Percentiles rank a stretch among this genome's conserved stretches.
These are phyloP conservation scores for Microthlaspi erraticum DNA, from an alignment of 345 rosid species.

Conservation along the genomic window DNA sequence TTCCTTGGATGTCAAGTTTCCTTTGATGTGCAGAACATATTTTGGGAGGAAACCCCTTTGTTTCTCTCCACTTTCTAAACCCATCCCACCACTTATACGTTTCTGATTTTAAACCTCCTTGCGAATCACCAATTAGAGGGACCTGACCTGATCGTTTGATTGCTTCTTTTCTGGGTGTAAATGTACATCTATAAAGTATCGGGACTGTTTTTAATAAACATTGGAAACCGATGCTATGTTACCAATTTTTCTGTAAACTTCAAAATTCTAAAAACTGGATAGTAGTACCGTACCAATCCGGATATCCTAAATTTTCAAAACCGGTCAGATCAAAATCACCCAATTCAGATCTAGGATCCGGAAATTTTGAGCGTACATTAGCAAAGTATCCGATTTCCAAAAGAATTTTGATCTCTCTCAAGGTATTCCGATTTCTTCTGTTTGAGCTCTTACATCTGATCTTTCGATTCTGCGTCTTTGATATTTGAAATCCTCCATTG, in stretches of 20 bases:
- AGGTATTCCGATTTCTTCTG: conserved; percentile 27
- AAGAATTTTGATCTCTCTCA: conserved; percentile 18
- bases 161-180: too few species aligned
- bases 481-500: conserved; percentile 25
- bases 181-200: too few species aligned
- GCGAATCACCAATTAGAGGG: not conserved
- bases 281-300: conserved; percentile 32
- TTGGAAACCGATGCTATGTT: too few species aligned
- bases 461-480: not conserved
- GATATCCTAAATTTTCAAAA: not conserved
- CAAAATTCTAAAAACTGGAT: not conserved
- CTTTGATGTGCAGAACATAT: not conserved
- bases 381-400: not conserved
- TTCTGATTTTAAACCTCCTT: not conserved
- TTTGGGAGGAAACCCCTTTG: not conserved
- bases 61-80: not conserved
- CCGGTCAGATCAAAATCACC: conserved; percentile 26
- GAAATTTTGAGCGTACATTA: not conserved
- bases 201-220: too few species aligned
- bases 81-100: not conserved
- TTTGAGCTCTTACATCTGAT: conserved; percentile 5
- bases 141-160: too few species aligned
- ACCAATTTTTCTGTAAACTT: too few species aligned
- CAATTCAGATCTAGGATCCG: conserved; percentile 24
- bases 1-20: not conserved